A percentile compares a stretch with the other conserved stretches of the same genome.
These are phyloP conservation scores for Pseudonitzschia delicatissima DNA, from an alignment of 108 stramenopile species.

Conservation along the genomic window DNA sequence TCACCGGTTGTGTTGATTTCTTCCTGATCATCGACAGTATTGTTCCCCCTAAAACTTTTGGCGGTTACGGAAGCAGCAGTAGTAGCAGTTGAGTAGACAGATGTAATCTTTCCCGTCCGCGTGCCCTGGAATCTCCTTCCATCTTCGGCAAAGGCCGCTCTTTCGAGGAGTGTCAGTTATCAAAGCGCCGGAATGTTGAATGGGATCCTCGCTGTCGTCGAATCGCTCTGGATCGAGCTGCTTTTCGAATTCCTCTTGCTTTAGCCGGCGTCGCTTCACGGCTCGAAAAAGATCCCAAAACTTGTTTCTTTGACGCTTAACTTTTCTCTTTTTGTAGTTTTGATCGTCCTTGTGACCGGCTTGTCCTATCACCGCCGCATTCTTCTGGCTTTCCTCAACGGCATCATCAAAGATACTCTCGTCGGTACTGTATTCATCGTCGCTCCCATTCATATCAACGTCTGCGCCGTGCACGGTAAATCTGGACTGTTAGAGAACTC, in stretches of 20 bases:
- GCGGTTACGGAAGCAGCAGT: neutral
- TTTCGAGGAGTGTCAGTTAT: no score
- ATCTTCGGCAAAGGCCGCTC: no score
- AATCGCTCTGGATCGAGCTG: conserved; percentile 5
- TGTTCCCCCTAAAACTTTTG: neutral
- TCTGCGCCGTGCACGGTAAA: neutral
- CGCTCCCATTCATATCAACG: neutral
- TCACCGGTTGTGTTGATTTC: neutral
- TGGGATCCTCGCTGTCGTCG: conserved; percentile 1
- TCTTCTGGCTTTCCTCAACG: neutral
- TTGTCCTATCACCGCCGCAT: neutral
- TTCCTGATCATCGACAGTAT: neutral
- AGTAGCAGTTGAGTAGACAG: neutral
- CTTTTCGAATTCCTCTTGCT: neutral
- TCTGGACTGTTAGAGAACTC: neutral
- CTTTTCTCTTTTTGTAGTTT: conserved; percentile 1
- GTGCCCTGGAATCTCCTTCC: no score
- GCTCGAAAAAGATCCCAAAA: neutral
- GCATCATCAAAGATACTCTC: conserved; percentile 8
- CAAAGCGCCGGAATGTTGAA: no score
- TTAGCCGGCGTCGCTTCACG: neutral
- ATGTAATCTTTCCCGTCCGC: no score
- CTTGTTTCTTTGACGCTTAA: neutral
- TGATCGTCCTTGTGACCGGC: neutral
- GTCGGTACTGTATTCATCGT: neutral